Conservation (phyloP, 495 filamentous ascomycete genomes). For the Penicillium crystallinum region DNA sequence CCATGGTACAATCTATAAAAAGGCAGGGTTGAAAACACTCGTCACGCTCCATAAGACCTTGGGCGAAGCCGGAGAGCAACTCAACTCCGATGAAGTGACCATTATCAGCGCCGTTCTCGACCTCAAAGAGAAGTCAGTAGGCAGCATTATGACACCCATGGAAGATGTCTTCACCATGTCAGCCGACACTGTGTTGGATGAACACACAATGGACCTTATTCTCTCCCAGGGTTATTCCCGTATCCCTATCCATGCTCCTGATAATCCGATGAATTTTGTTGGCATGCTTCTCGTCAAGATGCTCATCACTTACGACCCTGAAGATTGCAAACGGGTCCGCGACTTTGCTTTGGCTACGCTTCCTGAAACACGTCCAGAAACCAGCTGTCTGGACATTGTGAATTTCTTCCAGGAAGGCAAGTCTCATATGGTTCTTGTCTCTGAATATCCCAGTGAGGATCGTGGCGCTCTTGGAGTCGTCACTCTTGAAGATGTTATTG, state of each 20-base stretch:
- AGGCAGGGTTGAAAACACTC: conserved; percentile 83
- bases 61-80: conserved; percentile 77
- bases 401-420: conserved; percentile 99
- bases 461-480: conserved; percentile 88
- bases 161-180: conserved; percentile 94
- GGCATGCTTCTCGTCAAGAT: conserved; percentile 98
- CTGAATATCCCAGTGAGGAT: conserved; percentile 81
- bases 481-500: conserved; percentile 95
- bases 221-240: conserved; percentile 90
- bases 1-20: conserved; percentile 93
- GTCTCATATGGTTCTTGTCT: conserved; percentile 97
- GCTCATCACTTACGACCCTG: conserved; percentile 95
- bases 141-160: conserved; percentile 97
- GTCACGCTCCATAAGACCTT: conserved; percentile 91
- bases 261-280: conserved; percentile 80
- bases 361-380: conserved; percentile 90
- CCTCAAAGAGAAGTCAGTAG: conserved; percentile 91
- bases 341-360: conserved; percentile 92
- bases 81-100: conserved; percentile 96
- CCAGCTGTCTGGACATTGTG: conserved; percentile 94
- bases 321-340: conserved; percentile 75
- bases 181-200: conserved; percentile 84
- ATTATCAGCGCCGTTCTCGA: conserved; percentile 97
- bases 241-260: conserved; percentile 86
- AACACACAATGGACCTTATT: conserved; percentile 87